Conservation (phyloP, 768 basidiomycete genomes). For the Leccinum variicolor region DNA sequence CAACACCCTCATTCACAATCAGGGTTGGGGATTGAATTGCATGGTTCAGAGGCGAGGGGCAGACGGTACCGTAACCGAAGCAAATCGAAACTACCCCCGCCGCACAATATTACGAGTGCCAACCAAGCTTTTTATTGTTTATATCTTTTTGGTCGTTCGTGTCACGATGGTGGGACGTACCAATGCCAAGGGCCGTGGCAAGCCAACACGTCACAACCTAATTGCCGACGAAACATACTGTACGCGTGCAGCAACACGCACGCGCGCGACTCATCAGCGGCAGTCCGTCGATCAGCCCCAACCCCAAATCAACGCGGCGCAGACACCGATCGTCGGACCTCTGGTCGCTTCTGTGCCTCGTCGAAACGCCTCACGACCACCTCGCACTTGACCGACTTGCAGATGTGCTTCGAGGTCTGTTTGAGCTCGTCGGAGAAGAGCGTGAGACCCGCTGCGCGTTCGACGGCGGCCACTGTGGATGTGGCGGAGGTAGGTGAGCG, state of each 20-base stretch:
- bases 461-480: slow-evolving; percentile 77
- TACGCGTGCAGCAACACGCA: not conserved
- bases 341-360: slow-evolving; percentile 72
- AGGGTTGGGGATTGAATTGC: not conserved
- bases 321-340: slow-evolving; percentile 50
- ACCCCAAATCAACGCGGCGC: slow-evolving; percentile 26
- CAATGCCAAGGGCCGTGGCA: not conserved
- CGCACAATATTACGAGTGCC: not conserved
- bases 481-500: not conserved
- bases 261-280: not conserved
- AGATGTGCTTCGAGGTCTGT: slow-evolving; percentile 74
- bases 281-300: not conserved
- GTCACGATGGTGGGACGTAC: not conserved
- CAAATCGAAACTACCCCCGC: not conserved
- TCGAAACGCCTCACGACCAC: slow-evolving; percentile 88
- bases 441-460: slow-evolving; percentile 82
- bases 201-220: not conserved
- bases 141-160: not conserved
- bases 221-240: not conserved
- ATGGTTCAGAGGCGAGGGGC: not conserved
- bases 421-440: slow-evolving; percentile 86
- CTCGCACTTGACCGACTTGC: slow-evolving; percentile 84
- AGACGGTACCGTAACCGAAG: not conserved
- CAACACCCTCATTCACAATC: not conserved
- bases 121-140: not conserved